Percentiles rank a stretch among this genome's conserved stretches.
These are phyloP conservation scores for Lachnellula occidentalis DNA, from an alignment of 2,329 filamentous ascomycete genomes.

Conservation along the genomic window DNA sequence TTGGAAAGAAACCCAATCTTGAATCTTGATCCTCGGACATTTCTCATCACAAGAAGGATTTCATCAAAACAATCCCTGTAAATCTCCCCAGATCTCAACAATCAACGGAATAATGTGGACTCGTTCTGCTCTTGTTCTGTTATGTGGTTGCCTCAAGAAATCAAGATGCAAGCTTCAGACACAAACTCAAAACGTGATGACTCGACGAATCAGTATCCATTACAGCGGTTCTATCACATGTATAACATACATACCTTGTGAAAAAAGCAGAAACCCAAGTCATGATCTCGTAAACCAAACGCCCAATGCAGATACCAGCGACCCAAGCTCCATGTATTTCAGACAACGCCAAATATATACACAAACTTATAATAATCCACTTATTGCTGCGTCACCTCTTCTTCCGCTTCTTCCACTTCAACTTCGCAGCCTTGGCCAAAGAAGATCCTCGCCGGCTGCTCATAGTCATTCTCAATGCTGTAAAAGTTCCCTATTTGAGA, in stretches of 20 bases:
- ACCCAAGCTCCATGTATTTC: background rate
- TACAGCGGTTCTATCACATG: background rate
- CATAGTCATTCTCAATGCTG: slow-evolving; percentile 76
- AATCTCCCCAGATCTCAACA: too few relatives aligned
- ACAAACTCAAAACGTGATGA: too few relatives aligned
- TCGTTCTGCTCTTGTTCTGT: too few relatives aligned
- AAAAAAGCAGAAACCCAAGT: background rate
- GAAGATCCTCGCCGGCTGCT: slow-evolving; percentile 71
- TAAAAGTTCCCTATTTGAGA: slow-evolving; percentile 77
- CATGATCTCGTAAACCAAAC: background rate
- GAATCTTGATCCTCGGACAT: too few relatives aligned
- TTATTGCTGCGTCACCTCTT: background rate
- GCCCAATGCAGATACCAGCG: background rate
- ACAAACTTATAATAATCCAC: background rate
- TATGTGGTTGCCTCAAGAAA: too few relatives aligned
- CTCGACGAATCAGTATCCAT: too few relatives aligned
- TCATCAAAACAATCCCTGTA: too few relatives aligned
- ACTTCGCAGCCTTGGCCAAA: slow-evolving; percentile 81
- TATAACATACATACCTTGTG: background rate
- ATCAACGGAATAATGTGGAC: too few relatives aligned
- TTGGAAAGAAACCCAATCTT: too few relatives aligned
- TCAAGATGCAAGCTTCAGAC: too few relatives aligned
- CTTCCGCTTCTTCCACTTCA: slow-evolving; percentile 9
- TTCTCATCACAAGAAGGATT: too few relatives aligned
- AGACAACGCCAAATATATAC: background rate